Conservation (phyloP, 768 basidiomycete species). For the Agrocybe pediades region DNA sequence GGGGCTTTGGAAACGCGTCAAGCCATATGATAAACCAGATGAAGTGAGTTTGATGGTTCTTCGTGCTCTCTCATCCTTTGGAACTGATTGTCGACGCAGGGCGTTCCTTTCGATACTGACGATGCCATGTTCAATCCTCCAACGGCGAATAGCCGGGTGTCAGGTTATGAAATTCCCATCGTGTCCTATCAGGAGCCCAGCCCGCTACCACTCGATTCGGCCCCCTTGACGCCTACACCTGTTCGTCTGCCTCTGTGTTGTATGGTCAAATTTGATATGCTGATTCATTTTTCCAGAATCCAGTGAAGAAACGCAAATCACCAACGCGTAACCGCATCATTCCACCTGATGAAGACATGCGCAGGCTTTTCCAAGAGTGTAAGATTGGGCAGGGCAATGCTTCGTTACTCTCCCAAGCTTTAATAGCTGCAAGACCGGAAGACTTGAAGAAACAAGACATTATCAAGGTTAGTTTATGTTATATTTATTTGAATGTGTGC, state of each 20-base stretch:
- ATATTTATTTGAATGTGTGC: background rate
- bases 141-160: constrained; percentile 34
- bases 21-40: constrained; percentile 79
- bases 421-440: constrained; percentile 70
- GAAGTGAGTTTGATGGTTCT: constrained; percentile 41
- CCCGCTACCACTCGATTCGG: constrained; percentile 27
- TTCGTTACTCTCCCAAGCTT: constrained; percentile 65
- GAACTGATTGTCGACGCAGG: constrained; percentile 36
- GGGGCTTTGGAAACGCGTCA: constrained; percentile 79
- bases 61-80: background rate
- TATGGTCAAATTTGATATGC: background rate
- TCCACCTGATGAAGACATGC: constrained; percentile 82
- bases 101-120: constrained; percentile 75
- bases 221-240: constrained; percentile 25
- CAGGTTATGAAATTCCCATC: constrained; percentile 38
- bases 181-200: constrained; percentile 39
- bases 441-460: constrained; percentile 65
- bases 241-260: constrained; percentile 12
- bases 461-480: constrained; percentile 62
- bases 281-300: constrained; percentile 9
- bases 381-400: constrained; percentile 85
- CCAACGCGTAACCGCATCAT: constrained; percentile 46
- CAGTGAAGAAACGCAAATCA: constrained; percentile 38
- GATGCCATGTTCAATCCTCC: constrained; percentile 83
- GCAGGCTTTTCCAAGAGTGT: constrained; percentile 83